Evolutionary conservation across 1,284 basidiomycete species (phyloP).

Genomic region (Ceratobasidium sp.): DNA sequence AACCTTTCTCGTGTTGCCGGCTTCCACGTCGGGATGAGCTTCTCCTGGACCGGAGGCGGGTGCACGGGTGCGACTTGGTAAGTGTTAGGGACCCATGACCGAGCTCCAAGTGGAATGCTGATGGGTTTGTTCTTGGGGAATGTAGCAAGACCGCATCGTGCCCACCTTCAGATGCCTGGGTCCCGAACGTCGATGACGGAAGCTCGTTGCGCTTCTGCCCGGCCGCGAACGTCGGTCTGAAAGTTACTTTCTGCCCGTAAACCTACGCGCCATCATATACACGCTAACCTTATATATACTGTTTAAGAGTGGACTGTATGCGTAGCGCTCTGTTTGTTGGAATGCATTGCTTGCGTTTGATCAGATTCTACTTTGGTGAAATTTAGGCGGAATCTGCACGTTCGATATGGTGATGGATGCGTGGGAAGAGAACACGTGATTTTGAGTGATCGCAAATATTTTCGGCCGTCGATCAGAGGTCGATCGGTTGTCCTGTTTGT

Average conservation of each 20-base stretch:
- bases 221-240: constrained; percentile 13
- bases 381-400: too few species aligned
- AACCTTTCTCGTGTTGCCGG: constrained; percentile 27
- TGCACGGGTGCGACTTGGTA: constrained; percentile 36
- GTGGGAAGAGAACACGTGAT: constrained; percentile 27
- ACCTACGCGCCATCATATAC: too few species aligned
- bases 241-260: constrained; percentile 35
- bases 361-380: too few species aligned
- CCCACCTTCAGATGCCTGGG: constrained; percentile 37
- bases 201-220: constrained; percentile 34
- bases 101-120: background rate
- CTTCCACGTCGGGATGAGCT: constrained; percentile 34
- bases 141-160: constrained; percentile 17
- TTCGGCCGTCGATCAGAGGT: constrained; percentile 29
- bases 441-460: background rate
- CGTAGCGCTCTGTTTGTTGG: too few species aligned
- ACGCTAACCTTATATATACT: too few species aligned
- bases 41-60: constrained; percentile 36
- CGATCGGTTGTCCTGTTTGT: too few species aligned
- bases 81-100: background rate
- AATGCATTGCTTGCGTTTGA: too few species aligned
- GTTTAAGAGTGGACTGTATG: too few species aligned
- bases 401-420: constrained; percentile 11
- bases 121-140: background rate
- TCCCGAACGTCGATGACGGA: constrained; percentile 21